phyloP scores from a whole-genome alignment of 2,329 filamentous ascomycete genomes.

The Pyrenophora teres region DNA sequence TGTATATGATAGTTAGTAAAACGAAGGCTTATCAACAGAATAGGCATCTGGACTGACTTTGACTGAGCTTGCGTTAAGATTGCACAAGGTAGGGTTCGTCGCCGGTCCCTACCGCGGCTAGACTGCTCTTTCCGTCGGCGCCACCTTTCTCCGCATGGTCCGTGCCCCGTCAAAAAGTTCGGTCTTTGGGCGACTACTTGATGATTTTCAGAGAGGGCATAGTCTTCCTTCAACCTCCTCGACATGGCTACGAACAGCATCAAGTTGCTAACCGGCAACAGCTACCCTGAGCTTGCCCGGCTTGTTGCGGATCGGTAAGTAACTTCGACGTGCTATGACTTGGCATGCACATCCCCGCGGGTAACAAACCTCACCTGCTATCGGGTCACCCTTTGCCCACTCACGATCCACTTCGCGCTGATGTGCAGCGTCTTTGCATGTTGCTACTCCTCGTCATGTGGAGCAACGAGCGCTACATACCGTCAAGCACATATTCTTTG shows the following conservation, averaged over 20 bases:
- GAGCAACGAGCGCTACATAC: background rate
- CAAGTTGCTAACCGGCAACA: conserved; percentile 76
- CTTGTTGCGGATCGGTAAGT: conserved; percentile 69
- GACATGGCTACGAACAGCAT: conserved; percentile 74
- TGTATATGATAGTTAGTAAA: conserved; percentile 1
- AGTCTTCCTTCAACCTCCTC: conserved; percentile 17
- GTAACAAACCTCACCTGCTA: background rate
- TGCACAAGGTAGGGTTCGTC: background rate
- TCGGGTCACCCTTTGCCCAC: background rate
- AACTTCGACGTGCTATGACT: conserved; percentile 1
- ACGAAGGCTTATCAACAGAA: no score
- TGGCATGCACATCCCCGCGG: conserved; percentile 14
- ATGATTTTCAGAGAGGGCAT: conserved; percentile 24
- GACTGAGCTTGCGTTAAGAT: background rate
- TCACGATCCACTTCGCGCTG: background rate
- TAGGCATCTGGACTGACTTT: no score
- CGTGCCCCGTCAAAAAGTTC: conserved; percentile 31
- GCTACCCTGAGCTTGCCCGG: conserved; percentile 72
- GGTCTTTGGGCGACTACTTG: conserved; percentile 17
- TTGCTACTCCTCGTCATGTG: background rate
- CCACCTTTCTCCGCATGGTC: conserved; percentile 28
- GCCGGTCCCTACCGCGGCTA: conserved; percentile 4
- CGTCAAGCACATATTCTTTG: background rate
- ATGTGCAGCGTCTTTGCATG: background rate
- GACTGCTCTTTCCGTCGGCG: conserved; percentile 13